Evolutionary conservation across 1,284 basidiomycete species (phyloP), one percentile per base, ranked within the genome.

Genomic region (Kalmanozyma brasiliensis): DNA sequence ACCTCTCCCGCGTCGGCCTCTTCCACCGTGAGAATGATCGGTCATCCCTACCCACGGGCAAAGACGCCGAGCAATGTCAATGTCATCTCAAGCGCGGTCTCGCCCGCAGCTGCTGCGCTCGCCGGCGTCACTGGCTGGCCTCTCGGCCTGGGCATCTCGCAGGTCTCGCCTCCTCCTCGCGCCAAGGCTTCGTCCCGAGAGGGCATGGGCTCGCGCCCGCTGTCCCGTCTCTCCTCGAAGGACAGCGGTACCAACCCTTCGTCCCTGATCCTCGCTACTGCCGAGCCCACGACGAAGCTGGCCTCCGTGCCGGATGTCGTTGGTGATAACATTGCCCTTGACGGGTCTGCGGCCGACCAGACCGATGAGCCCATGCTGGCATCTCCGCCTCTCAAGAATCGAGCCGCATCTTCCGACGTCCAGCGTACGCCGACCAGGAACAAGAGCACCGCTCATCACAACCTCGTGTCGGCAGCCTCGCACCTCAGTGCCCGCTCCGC

Each of bases 361-460:
- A 24, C 22, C 4, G 49, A 61, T 22, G 58, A 67, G 8, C 53
- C 58, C 4, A 57, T 62, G 59, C 34, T 38, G 11, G 40, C 52
- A 2, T 40, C 51, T 40, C 32, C 56, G 1, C 8, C 26, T 4
- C n/a, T 26, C 14, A 16, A 29, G 4, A 32, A 41, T 14, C 24
- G 8, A 24, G 1, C 20, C 1, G 8, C 35, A 0, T 29, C n/a
- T 22, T 51, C 41, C 33, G 68, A 71, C 11, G 53, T 62, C 8
- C 62, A 71, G 33, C 62, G 62, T 26, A 71, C 68, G 4, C 68
- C 68, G 1, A 71, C 68, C 47, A 71, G 62, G 26, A 20, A 32
- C 34, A 52, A 37, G n/a, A 32, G 34, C 11, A 43, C 40, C 23
- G 34, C 24, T 14, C 43, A 42, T 3, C 42, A 34, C 10, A n/a